Evolutionary conservation across 176 grass and related monocot genomes (phyloP).

Genomic region (Oryza rufipogon): DNA sequence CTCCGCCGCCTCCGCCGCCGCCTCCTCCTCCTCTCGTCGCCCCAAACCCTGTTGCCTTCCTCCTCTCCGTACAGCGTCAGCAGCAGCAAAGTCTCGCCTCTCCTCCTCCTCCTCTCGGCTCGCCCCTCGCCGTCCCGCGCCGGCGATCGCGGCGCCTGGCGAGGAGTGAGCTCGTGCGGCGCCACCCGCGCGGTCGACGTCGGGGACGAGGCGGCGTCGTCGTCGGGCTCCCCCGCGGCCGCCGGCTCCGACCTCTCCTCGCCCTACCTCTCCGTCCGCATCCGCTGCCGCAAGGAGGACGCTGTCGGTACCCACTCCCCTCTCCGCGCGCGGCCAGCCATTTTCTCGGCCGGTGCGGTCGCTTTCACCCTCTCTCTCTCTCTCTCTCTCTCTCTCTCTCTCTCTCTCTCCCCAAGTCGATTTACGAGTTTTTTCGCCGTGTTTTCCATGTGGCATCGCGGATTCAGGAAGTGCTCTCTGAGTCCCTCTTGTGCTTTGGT

Average conservation of each 20-base stretch:
- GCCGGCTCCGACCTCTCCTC: constrained; percentile 33
- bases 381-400: background rate
- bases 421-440: constrained; percentile 22
- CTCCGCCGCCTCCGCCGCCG: constrained; percentile 41
- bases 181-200: constrained; percentile 24
- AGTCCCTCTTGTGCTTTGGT: constrained; percentile 84
- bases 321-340: background rate
- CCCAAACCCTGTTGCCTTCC: background rate
- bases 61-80: background rate
- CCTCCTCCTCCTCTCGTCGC: constrained; percentile 24
- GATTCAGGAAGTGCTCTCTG: constrained; percentile 71
- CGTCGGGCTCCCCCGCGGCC: background rate
- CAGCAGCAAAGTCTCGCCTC: background rate
- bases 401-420: background rate
- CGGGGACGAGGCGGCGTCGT: constrained; percentile 9
- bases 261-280: constrained; percentile 65
- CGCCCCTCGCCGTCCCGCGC: constrained; percentile 10
- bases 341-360: background rate
- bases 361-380: background rate
- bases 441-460: background rate
- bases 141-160: background rate
- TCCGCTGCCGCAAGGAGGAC: constrained; percentile 68
- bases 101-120: constrained; percentile 25
- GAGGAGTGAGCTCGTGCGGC: constrained; percentile 32
- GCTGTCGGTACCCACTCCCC: constrained; percentile 49